Percentiles rank a stretch among this genome's conserved stretches.
Conservation (phyloP, 768 basidiomycete species). For the Kondoa subrosea region DNA sequence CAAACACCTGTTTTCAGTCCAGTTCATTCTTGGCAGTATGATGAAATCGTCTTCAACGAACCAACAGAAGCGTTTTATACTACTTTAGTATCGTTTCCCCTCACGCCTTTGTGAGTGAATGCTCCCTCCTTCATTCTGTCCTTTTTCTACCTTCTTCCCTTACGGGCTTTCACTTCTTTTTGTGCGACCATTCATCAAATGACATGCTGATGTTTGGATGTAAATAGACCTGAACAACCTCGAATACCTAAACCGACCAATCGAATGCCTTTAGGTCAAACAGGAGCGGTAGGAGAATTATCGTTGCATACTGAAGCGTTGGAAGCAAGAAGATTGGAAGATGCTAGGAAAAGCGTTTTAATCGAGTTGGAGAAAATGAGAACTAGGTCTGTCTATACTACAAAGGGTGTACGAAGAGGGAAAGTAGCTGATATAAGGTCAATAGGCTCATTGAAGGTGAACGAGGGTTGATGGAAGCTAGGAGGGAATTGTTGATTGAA, state of each 20-base stretch:
- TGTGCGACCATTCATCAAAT: slow-evolving; percentile 26
- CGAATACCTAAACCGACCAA: slow-evolving; percentile 34
- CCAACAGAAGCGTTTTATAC: slow-evolving; percentile 74
- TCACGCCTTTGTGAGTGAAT: slow-evolving; percentile 50
- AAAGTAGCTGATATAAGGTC: background rate
- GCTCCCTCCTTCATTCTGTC: too few relatives aligned
- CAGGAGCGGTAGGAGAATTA: slow-evolving; percentile 56
- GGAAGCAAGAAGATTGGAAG: slow-evolving; percentile 62
- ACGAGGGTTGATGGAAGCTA: background rate
- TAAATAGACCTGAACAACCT: slow-evolving; percentile 50
- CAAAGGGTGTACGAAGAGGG: background rate
- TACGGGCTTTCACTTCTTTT: slow-evolving; percentile 11
- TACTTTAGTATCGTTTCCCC: slow-evolving; percentile 61
- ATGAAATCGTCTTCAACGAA: slow-evolving; percentile 91
- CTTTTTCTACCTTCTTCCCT: slow-evolving; percentile 10
- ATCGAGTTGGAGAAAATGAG: slow-evolving; percentile 26
- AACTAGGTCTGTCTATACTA: background rate
- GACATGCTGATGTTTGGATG: slow-evolving; percentile 42
- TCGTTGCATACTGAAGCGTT: slow-evolving; percentile 67
- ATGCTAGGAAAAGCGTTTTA: slow-evolving; percentile 51
- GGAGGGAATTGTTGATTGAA: background rate
- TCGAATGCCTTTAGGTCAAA: slow-evolving; percentile 38
- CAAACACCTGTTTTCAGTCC: slow-evolving; percentile 17
- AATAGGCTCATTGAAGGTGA: background rate
- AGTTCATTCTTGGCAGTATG: slow-evolving; percentile 96